Evolutionary conservation across 169 alveolate genomes (phyloP), one percentile per base, ranked within the genome.

Genomic region (Hepatocystis sp.): DNA sequence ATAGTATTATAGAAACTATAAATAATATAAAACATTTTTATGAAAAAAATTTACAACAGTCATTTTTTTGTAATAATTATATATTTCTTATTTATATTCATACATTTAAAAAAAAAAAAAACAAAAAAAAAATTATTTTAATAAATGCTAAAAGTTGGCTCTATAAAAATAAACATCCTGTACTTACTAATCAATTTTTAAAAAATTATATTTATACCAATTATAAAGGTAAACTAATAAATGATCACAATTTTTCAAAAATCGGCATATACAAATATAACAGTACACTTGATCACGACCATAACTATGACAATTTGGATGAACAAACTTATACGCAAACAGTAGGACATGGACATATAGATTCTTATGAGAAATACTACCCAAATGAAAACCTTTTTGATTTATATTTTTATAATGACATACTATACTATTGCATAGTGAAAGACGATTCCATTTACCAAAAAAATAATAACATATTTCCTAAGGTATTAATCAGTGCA

Each of bases 111-210:
- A 71, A 56, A 71, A 71, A 60, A 1, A 39, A 56, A 1, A 71
- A 71, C n/a, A n/a, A n/a, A 46, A 71, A 71, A 71, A 71, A 71
- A 19, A 17, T 71, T 5, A 40, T 71, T 21, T 63, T 71, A 21
- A 56, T 71, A 25, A 71, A 71, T 71, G 67, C 64, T 17, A 71
- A 71, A 56, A 71, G 42, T 23, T 71, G 86, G 86, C 27, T 58
- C 23, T 71, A 56, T 36, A 71, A 71, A 51, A 71, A 71, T 27
- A 71, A 71, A 2, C 86, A 71, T 42, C 71, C 86, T 27, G 4
- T 42, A 15, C 42, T 55, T 42, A 71, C 86, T 0, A 71, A 71
- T 32, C 4, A 27, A 0, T 56, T 71, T 36, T 34, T 71, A 10
- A 71, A 58, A 4, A 56, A 34, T 34, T 71, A 56, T 56, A 40